Evolutionary conservation across 805 yeast genomes (phyloP).

Genomic region (Spathaspora gorwiae): DNA sequence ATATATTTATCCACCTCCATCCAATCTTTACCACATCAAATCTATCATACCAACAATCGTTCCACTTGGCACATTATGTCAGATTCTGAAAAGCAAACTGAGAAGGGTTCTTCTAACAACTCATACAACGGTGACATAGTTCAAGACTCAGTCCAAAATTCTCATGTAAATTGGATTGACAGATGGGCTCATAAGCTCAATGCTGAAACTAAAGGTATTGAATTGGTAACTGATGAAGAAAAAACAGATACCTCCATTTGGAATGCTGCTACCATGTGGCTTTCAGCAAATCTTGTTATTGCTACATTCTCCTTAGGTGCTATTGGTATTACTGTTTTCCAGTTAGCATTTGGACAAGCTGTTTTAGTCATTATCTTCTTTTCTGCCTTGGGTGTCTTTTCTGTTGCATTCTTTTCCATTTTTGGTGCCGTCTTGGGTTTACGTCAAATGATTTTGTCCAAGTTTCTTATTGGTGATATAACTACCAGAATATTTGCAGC

Average conservation of each 20-base stretch:
- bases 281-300: conserved; percentile 82
- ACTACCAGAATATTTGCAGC: conserved; percentile 74
- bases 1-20: conserved; percentile 7
- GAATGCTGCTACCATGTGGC: conserved; percentile 85
- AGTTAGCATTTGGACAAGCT: conserved; percentile 69
- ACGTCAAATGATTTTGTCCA: conserved; percentile 80
- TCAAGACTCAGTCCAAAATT: conserved; percentile 1
- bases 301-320: conserved; percentile 80
- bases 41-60: not conserved
- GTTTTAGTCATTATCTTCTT: conserved; percentile 67
- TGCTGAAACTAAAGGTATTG: conserved; percentile 66
- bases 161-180: conserved; percentile 19
- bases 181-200: conserved; percentile 31
- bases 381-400: conserved; percentile 63
- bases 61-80: not conserved
- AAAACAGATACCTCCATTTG: conserved; percentile 61
- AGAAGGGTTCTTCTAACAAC: conserved; percentile 4
- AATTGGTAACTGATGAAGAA: conserved; percentile 73
- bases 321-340: conserved; percentile 53
- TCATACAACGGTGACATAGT: conserved; percentile 1
- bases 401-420: conserved; percentile 78
- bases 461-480: conserved; percentile 71
- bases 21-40: not conserved
- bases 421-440: conserved; percentile 84
- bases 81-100: conserved; percentile 6